Conservation (phyloP, 352 stramenopile species). For the Pythium utonaiense region DNA sequence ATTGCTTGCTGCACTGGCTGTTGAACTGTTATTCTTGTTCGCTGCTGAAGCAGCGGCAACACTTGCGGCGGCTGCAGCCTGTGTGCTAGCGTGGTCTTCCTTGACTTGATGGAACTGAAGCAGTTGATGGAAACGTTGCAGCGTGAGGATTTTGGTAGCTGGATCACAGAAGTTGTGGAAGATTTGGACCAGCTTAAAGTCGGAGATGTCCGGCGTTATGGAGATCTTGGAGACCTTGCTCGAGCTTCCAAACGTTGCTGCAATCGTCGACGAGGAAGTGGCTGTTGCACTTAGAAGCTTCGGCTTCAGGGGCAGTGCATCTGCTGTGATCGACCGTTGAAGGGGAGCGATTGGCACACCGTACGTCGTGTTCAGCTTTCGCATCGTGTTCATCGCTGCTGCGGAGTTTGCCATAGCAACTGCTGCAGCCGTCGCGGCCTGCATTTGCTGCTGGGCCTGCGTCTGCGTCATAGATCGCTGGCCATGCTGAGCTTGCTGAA, state of each 20-base stretch:
- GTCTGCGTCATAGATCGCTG: constrained; percentile 9
- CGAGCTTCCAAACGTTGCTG: constrained; percentile 12
- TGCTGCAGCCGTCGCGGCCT: constrained; percentile 33
- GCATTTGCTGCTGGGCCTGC: constrained; percentile 29
- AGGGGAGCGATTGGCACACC: constrained; percentile 50
- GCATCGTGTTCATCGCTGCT: constrained; percentile 44
- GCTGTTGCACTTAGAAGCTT: constrained; percentile 28
- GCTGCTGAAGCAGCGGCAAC: background rate
- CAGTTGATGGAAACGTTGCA: constrained; percentile 60
- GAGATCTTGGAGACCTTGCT: constrained; percentile 49
- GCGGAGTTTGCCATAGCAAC: constrained; percentile 61
- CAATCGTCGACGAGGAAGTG: constrained; percentile 15
- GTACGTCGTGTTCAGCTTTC: constrained; percentile 50
- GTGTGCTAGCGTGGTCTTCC: constrained; percentile 31
- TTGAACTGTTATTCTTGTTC: background rate
- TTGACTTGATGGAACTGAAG: constrained; percentile 66
- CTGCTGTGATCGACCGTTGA: constrained; percentile 29
- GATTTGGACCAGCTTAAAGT: constrained; percentile 86
- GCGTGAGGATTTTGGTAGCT: constrained; percentile 40
- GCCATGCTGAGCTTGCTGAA: constrained; percentile 18
- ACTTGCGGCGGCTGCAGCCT: background rate
- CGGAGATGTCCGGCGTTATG: constrained; percentile 72
- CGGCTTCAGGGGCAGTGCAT: constrained; percentile 38
- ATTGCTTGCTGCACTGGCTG: background rate
- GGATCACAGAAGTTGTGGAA: constrained; percentile 81